Percentiles rank a stretch among this genome's conserved stretches.
Conservation (phyloP, 2,329 filamentous ascomycete species). For the Taxawa tesnikishii region DNA sequence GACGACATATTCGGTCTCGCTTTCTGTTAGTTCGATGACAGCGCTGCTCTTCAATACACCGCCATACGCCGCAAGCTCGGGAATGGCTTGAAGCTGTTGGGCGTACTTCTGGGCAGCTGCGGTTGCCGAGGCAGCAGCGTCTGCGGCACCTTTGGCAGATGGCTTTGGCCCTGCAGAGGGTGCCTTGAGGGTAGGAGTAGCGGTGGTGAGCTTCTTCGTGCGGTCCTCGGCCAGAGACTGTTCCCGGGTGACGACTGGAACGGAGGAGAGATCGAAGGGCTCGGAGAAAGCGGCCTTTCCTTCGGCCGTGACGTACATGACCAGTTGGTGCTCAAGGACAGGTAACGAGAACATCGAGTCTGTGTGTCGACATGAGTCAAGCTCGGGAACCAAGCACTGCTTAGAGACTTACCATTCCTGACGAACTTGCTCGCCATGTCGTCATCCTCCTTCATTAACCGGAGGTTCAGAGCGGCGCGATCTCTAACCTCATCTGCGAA, state of each 20-base stretch:
- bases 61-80: slow-evolving; percentile 84
- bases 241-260: slow-evolving; percentile 88
- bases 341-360: slow-evolving; percentile 93
- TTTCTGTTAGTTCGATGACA: slow-evolving; percentile 82
- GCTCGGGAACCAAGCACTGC: too few relatives aligned
- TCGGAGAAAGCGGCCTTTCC: slow-evolving; percentile 73
- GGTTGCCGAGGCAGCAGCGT: slow-evolving; percentile 58
- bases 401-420: slow-evolving; percentile 69
- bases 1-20: slow-evolving; percentile 95
- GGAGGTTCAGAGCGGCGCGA: slow-evolving; percentile 81
- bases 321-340: slow-evolving; percentile 91
- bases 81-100: slow-evolving; percentile 75
- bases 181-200: slow-evolving; percentile 86
- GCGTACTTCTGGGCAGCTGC: slow-evolving; percentile 81
- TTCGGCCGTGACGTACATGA: slow-evolving; percentile 91
- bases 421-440: slow-evolving; percentile 79
- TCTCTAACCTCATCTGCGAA: slow-evolving; percentile 97
- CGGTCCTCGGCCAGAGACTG: slow-evolving; percentile 93
- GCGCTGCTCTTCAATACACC: slow-evolving; percentile 82
- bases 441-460: slow-evolving; percentile 75
- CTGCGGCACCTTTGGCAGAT: slow-evolving; percentile 58
- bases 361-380: slow-evolving; percentile 20
- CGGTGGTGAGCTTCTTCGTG: slow-evolving; percentile 91
- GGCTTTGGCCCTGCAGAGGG: slow-evolving; percentile 72
- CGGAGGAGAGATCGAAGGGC: slow-evolving; percentile 81